A percentile compares a stretch with the other conserved stretches of the same genome.
Conservation (phyloP, 2,329 filamentous ascomycete species). For the Fusarium protoensiforme region DNA sequence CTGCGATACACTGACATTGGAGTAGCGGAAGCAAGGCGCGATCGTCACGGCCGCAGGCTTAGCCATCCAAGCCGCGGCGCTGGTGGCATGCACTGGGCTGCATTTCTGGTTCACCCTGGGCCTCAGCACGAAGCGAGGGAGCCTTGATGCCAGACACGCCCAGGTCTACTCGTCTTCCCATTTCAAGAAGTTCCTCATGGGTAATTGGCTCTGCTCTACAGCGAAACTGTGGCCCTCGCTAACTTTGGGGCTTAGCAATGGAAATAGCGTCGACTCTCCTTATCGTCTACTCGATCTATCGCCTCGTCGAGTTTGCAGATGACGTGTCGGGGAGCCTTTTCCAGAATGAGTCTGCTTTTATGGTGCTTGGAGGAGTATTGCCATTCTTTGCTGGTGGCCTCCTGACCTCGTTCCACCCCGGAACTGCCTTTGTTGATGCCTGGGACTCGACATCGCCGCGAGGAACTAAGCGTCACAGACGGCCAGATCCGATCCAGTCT, state of each 20-base stretch:
- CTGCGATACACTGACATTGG: constrained; percentile 24
- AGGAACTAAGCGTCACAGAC: constrained; percentile 29
- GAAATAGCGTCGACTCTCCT: constrained; percentile 52
- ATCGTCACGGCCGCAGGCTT: constrained; percentile 58
- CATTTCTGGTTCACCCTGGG: constrained; percentile 55
- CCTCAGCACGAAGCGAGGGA: constrained; percentile 50
- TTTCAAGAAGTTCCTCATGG: constrained; percentile 58
- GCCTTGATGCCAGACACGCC: constrained; percentile 53
- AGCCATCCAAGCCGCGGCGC: constrained; percentile 54
- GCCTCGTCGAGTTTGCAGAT: constrained; percentile 52
- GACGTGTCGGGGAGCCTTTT: constrained; percentile 50
- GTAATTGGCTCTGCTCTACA: constrained; percentile 47
- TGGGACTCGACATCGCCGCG: constrained; percentile 55
- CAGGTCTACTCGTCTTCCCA: constrained; percentile 53
- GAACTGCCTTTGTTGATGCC: constrained; percentile 51
- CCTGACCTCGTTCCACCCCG: constrained; percentile 52
- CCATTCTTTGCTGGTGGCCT: constrained; percentile 52
- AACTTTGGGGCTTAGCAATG: constrained; percentile 44
- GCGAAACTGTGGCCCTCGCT: background rate
- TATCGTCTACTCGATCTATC: constrained; percentile 54
- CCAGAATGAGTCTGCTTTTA: constrained; percentile 51
- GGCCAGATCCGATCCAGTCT: constrained; percentile 31
- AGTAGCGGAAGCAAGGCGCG: constrained; percentile 47
- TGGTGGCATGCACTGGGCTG: constrained; percentile 52
- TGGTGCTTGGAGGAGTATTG: constrained; percentile 55